Base-by-base conservation (phyloP, 495 filamentous ascomycete species). In the Oleoguttula mirabilis region DNA sequence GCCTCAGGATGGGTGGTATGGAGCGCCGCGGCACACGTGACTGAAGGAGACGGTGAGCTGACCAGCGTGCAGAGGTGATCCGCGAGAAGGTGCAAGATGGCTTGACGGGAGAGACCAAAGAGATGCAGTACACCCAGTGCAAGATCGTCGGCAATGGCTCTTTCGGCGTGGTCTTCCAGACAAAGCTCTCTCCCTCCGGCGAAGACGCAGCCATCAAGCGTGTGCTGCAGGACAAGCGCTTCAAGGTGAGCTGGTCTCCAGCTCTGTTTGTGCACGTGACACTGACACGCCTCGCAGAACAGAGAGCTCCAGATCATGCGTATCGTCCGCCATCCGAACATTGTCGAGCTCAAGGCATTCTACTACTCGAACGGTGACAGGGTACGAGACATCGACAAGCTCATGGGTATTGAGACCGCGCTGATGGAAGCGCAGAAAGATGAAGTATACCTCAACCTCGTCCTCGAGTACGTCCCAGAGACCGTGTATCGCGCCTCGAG, bases 141-240 rank as follows among this genome's bases (percentile, higher is more conserved):
- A 98, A 98, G 69, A 96, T 98, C 50, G 90, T 98, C n/a, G 90
- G 90, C 55, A 98, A 98, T 65, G 90, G 90, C 40, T 96, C 90
- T 11, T 98, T 98, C 60, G 90, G 90, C 46, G 90, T 98, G 16
- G 90, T 98, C 47, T 98, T 98, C 61, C 90, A 98, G 64, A 98
- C 90, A 22, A 98, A 96, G 67, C 77, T 98, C 57, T 87, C 90
- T 47, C 90, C 90, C 12, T 88, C 80, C 51, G 88, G 88, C 47
- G 90, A 98, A 61, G 90, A 98, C 66, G 90, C 90, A 43, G 90
- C 90, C 58, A 98, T 98, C 68, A 98, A 98, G 71, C 77, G 90
- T 55, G 90, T 98, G 37, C 72, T 98, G 43, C 90, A 98, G 57
- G 90, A 98, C 68, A 98, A 98, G 70, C 76, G 90, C 49, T 98